Base-by-base conservation (phyloP, 1,139 yeast genomes). In the Nakaseomyces uthaithaninus region DNA sequence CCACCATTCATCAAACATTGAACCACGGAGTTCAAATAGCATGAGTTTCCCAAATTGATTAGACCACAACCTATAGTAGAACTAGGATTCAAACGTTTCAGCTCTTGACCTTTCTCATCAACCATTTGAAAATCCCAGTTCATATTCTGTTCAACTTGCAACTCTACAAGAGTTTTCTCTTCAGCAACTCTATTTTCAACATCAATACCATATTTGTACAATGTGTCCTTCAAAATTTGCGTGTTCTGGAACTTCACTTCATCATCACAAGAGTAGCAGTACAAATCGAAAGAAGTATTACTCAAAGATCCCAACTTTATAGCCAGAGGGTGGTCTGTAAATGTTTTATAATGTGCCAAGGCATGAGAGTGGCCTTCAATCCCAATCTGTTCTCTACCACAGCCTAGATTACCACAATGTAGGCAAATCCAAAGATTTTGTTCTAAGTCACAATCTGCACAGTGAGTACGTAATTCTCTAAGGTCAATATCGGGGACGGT, bases 361-460 rank as follows among this genome's bases (percentile, higher is more conserved):
- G 95, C 97, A 60, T 91, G 98, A 0, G 95, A 80, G 54, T 89
- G 78, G 3, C 99, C 99, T 19, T 84, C 78, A 23, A 86, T 75
- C 24, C 97, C 98, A 55, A 83, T 85, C 60, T 91, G 98, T 27
- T 79, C 79, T 49, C 99, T 71, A 16, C 97, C 96, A 65, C 99
- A 91, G 2, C 96, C 96, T 9, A 87, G 57, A 34, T 73, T 69
- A 1, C 97, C 98, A 69, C 98, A 91, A 33, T 75, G 75, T 31
- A 91, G 65, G 66, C 99, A 91, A 17, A 91, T 71, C 99, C 99
- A 91, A 38, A 91, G 65, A 56, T 91, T 91, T 50, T 80, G 83
- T 26, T 64, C 62, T 47, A 89, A 66, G 0, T 76, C 91, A 64
- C 97, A 89, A 16, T 65, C 64, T 3, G 62, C 49, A 63, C 96